Evolutionary conservation across 2,329 filamentous ascomycete genomes (phyloP), one percentile per base, ranked within the genome.

Genomic region (Akanthomyces uredinophilus): DNA sequence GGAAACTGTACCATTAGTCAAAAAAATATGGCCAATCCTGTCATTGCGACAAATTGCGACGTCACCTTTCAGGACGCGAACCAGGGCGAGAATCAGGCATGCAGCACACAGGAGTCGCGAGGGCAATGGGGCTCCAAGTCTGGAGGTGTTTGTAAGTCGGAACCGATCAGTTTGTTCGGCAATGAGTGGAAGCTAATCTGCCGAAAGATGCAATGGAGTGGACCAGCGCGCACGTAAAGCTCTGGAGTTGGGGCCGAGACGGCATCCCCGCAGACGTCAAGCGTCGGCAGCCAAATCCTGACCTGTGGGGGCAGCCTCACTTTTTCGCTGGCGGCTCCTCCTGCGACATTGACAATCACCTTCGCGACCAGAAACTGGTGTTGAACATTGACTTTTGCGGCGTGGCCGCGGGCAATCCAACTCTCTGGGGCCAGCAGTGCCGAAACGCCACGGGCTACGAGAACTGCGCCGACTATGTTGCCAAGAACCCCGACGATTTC

Each of bases 361-460:
- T 95, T 73, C 77, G 76, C 64, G 78, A 87, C 69, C 83, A 93
- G 78, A 83, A 87, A 68, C 83, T 96, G 64, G 85, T 92, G 60
- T 83, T 92, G 67, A 86, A 92, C 77, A 90, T 90, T 50, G 73
- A 87, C 35, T 88, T 93, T 72, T 94, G 90, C 71, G 90, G 90
- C 20, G 83, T 87, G 68, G 89, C 87, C 78, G 87, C 88, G 1
- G 86, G 72, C 14, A 27, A 27, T 2, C 32, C 57, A 2, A 10
- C 6, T 1, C 24, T 55, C 11, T 61, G 59, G 59, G 29, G 24
- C 39, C 41, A 47, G 32, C 41, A 57, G 8, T 57, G 54, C 16
- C 54, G 20, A 37, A 39, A 39, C 11, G 1, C n/a, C 2, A 57
- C 54, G 8, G 54, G 54, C 2, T 35, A 47, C 8, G 20, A 49